phyloP scores from a whole-genome alignment of 306 rosid species.

The Lathyrus oleraceus region DNA sequence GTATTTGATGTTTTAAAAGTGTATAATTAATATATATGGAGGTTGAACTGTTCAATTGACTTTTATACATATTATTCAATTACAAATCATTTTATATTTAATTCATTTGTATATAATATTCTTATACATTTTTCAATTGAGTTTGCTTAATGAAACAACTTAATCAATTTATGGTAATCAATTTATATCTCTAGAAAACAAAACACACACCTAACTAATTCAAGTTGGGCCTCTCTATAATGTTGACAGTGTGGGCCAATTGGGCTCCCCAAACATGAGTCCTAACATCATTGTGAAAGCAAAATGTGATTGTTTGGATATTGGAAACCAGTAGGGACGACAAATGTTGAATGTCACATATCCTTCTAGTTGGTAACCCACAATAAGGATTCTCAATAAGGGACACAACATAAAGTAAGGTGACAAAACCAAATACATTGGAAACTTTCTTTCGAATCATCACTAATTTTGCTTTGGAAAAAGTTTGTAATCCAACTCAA shows the following conservation, averaged over 20 bases:
- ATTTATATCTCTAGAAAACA: too few relatives aligned
- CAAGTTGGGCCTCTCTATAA: too few relatives aligned
- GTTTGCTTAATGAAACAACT: too few relatives aligned
- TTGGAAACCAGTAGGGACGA: slow-evolving; percentile 46
- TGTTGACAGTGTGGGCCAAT: slow-evolving; percentile 38
- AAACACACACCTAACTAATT: too few relatives aligned
- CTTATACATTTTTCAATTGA: too few relatives aligned
- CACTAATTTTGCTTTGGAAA: slow-evolving; percentile 42
- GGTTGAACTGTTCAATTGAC: too few relatives aligned
- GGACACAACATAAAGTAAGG: slow-evolving; percentile 36
- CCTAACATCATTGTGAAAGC: slow-evolving; percentile 38
- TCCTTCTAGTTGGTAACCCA: not conserved
- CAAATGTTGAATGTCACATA: slow-evolving; percentile 23
- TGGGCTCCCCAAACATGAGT: slow-evolving; percentile 26
- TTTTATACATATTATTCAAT: too few relatives aligned
- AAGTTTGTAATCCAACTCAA: slow-evolving; percentile 53
- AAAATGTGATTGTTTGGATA: slow-evolving; percentile 39
- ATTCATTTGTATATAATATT: too few relatives aligned
- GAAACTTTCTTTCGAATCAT: slow-evolving; percentile 46
- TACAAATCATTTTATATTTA: too few relatives aligned
- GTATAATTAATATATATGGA: too few relatives aligned
- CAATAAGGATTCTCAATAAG: slow-evolving; percentile 13
- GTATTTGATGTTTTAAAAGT: too few relatives aligned
- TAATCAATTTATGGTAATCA: too few relatives aligned
- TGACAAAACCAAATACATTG: slow-evolving; percentile 46